Conservation (phyloP, 1,284 basidiomycete genomes). For the Cystobasidium sp. region DNA sequence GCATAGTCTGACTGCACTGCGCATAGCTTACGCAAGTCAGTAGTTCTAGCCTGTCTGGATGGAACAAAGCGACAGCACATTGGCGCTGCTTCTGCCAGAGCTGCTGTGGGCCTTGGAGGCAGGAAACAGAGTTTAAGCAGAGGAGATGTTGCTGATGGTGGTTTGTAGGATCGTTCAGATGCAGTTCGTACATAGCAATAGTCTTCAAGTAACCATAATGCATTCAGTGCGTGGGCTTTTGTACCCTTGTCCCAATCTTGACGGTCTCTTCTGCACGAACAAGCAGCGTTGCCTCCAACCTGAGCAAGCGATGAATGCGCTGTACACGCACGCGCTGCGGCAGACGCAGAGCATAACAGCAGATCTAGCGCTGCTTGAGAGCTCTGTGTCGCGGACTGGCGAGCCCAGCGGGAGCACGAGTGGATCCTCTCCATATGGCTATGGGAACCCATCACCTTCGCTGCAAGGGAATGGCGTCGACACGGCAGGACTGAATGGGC, state of each 20-base stretch:
- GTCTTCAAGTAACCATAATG: too few species aligned
- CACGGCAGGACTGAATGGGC: constrained; percentile 62
- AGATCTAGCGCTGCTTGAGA: constrained; percentile 64
- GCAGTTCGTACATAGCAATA: too few species aligned
- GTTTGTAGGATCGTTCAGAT: too few species aligned
- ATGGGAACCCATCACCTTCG: constrained; percentile 24
- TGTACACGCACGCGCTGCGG: constrained; percentile 88
- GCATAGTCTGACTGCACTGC: too few species aligned
- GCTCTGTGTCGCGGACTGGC: constrained; percentile 14
- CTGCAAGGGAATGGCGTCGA: constrained; percentile 44
- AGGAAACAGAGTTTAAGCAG: too few species aligned
- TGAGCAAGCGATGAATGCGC: constrained; percentile 74
- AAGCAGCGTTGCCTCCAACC: background rate
- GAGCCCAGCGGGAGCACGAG: constrained; percentile 1
- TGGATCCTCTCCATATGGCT: constrained; percentile 9
- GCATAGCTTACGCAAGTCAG: too few species aligned
- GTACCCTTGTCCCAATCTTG: background rate
- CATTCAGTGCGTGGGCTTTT: too few species aligned
- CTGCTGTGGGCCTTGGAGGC: too few species aligned
- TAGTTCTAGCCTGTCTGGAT: too few species aligned
- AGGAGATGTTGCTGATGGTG: too few species aligned
- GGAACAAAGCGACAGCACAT: too few species aligned
- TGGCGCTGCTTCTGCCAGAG: too few species aligned
- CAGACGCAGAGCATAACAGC: constrained; percentile 86
- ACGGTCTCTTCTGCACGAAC: background rate